Percentiles rank a stretch among this genome's conserved stretches.
Evolutionary conservation across 345 rosid species (phyloP).

Genomic region (Eucalyptus brandiana): DNA sequence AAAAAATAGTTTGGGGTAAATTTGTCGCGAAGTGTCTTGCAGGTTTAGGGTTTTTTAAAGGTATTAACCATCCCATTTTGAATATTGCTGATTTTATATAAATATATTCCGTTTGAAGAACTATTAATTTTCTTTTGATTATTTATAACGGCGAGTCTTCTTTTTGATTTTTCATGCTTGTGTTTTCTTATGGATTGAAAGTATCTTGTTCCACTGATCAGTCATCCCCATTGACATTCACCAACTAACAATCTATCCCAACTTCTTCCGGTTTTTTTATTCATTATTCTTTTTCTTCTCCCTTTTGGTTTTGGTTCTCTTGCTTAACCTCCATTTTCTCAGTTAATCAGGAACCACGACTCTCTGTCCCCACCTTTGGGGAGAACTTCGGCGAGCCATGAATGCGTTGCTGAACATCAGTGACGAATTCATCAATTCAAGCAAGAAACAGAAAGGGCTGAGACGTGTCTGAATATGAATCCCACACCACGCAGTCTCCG

Average conservation of each 20-base stretch:
- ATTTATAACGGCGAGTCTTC: not conserved
- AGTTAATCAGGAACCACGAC: not conserved
- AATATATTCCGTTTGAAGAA: not conserved
- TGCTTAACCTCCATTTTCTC: not conserved
- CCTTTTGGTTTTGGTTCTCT: not conserved
- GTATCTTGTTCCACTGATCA: not conserved
- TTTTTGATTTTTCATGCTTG: not conserved
- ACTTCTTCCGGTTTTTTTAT: not conserved
- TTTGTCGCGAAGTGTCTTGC: no score
- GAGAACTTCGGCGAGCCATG: not conserved
- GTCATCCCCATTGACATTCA: not conserved
- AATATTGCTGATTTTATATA: not conserved
- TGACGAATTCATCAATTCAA: not conserved
- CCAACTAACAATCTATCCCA: not conserved
- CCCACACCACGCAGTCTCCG: not conserved
- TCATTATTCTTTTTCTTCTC: no score
- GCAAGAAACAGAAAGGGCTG: not conserved
- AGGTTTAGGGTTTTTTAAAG: no score
- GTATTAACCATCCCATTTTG: not conserved
- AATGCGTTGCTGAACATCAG: not conserved
- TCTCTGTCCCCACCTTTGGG: not conserved
- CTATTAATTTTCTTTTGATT: not conserved
- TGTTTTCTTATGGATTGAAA: not conserved
- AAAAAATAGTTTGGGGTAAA: no score
- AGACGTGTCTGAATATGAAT: not conserved